These are phyloP conservation scores for Corymbia maculata DNA, from an alignment of 345 rosid species.

Conservation along the genomic window DNA sequence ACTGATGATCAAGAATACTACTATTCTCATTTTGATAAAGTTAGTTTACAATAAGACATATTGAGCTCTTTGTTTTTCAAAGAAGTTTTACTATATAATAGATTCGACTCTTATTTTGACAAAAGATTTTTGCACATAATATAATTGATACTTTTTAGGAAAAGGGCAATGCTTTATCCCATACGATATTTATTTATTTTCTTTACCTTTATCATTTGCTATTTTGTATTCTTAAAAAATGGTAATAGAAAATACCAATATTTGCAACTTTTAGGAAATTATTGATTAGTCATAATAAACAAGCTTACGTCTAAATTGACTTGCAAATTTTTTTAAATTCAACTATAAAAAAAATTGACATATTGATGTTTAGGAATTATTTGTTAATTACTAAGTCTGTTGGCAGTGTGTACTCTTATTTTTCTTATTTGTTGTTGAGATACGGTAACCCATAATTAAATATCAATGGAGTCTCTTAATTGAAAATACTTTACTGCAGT, in stretches of 20 bases:
- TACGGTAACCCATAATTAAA: neutral
- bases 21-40: neutral
- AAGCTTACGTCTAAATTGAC: neutral
- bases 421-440: neutral
- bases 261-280: neutral
- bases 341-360: neutral
- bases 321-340: neutral
- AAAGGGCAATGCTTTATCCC: neutral
- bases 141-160: neutral
- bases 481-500: neutral
- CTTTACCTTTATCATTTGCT: neutral
- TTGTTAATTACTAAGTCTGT: neutral
- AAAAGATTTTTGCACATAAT: neutral
- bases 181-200: neutral
- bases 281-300: neutral
- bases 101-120: neutral
- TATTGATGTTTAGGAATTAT: neutral
- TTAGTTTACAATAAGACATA: neutral
- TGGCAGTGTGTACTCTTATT: neutral
- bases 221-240: neutral
- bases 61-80: neutral
- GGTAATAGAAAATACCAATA: neutral
- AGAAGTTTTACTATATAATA: neutral
- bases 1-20: neutral
- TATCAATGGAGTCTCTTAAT: neutral